Base-by-base conservation (phyloP, 2,329 filamentous ascomycete species). In the Trichoderma polysporum region DNA sequence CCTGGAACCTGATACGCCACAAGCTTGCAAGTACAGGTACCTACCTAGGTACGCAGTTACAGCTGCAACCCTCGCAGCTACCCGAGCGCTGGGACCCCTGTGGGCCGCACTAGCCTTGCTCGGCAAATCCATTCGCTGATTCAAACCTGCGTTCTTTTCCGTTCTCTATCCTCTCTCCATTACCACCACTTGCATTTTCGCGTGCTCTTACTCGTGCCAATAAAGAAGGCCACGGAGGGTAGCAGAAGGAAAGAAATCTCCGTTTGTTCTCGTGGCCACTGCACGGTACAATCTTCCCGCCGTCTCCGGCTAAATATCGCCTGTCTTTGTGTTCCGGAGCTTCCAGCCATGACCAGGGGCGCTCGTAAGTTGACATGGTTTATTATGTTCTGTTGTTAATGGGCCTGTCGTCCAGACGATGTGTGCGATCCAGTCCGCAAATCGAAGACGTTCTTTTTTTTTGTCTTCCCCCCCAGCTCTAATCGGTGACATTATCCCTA, bases 301-400 rank as follows among this genome's bases (percentile, higher is more conserved):
- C 41, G 7, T 52, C 45, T 52, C 58, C 58, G 58, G 58, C 7
- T 52, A 52, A 61, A 52, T 50, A 45, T 39, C 58, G 33, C 31
- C 47, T 27, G 31, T 13, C 10, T 45, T n/a, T 33, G 50, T 29
- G 29, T 64, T 54, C 61, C 65, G 65, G 57, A 29, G 57, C 65
- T 66, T 67, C 66, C 66, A 63, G 60, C 39, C 50, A 69, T 69
- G 68, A 54, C 65, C 47, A 50, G 45, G 56, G 68, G 68, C 29
- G 17, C 68, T 33, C 66, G 67, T 69, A 65, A 68, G 68, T 69
- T 6, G 54, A 52, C 53, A 29, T 64, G 31, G 45, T n/a, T 35
- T 45, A 22, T 45, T 54, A 19, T n/a, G n/a, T n/a, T n/a, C n/a
- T 63, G 41, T 22, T 22, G 33, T 52, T 17, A 19, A 54, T 54